Evolutionary conservation across 2,329 filamentous ascomycete species (phyloP).

Genomic region (Rhexocercosporidium sp.): DNA sequence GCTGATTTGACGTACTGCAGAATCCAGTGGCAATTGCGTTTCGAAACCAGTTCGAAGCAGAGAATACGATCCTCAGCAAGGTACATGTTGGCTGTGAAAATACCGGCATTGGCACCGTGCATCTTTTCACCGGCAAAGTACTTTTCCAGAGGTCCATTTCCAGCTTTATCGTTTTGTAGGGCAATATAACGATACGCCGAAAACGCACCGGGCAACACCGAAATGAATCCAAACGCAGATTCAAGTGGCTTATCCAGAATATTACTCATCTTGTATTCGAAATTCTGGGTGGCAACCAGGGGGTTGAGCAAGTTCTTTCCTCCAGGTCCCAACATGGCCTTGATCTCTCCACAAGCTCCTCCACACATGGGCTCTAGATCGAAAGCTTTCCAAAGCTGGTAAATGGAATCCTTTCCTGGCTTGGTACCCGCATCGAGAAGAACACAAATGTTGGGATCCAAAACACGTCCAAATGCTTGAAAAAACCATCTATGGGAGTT

Average conservation of each 20-base stretch:
- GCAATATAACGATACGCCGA: constrained; percentile 97
- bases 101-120: constrained; percentile 84
- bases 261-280: constrained; percentile 99
- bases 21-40: constrained; percentile 97
- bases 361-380: constrained; percentile 97
- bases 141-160: constrained; percentile 89
- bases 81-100: constrained; percentile 99
- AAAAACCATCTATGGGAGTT: constrained; percentile 99
- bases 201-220: constrained; percentile 94
- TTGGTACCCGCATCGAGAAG: constrained; percentile 95
- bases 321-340: constrained; percentile 87
- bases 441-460: constrained; percentile 96
- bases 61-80: constrained; percentile 98
- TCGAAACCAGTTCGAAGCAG: constrained; percentile 97
- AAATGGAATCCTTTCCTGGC: constrained; percentile 92
- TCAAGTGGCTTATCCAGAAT: constrained; percentile 98
- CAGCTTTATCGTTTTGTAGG: constrained; percentile 95
- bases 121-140: constrained; percentile 98
- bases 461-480: constrained; percentile 88
- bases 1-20: constrained; percentile 98
- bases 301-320: constrained; percentile 93
- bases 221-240: constrained; percentile 97
- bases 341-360: constrained; percentile 97
- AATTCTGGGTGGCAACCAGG: constrained; percentile 94
- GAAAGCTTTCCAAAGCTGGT: constrained; percentile 98